Conservation (phyloP, 2,329 filamentous ascomycete species). For the Pseudogymnoascus destructans region DNA sequence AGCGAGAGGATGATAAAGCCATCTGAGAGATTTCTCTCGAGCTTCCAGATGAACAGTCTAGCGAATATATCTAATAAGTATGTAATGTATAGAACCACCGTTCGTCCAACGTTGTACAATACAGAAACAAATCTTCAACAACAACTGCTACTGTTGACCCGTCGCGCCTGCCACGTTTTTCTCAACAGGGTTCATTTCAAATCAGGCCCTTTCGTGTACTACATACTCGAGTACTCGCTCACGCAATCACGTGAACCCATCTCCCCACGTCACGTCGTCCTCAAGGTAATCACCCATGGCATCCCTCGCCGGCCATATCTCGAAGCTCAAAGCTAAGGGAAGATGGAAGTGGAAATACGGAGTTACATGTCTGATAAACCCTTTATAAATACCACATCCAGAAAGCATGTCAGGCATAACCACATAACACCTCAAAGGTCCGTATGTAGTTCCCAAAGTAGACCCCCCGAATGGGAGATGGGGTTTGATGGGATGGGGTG, state of each 20-base stretch:
- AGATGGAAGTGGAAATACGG: slow-evolving; percentile 93
- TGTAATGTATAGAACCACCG: background rate
- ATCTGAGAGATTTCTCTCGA: background rate
- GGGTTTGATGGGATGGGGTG: no score
- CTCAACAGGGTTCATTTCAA: background rate
- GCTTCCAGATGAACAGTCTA: background rate
- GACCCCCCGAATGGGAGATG: no score
- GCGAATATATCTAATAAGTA: background rate
- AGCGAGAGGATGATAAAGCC: background rate
- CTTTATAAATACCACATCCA: background rate
- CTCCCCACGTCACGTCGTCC: background rate
- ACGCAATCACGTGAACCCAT: background rate
- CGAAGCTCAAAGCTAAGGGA: slow-evolving; percentile 64
- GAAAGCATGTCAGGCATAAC: background rate
- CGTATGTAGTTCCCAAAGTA: no score
- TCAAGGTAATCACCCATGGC: slow-evolving; percentile 49
- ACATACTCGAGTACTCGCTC: no score
- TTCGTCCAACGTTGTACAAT: background rate
- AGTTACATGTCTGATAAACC: slow-evolving; percentile 64
- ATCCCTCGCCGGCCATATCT: slow-evolving; percentile 70
- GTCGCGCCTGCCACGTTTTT: background rate
- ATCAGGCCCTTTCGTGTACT: background rate
- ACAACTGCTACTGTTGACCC: background rate
- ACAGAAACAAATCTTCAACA: background rate
- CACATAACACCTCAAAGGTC: no score